A percentile compares a stretch with the other conserved stretches of the same genome.
Conservation (phyloP, 192 early-diverging fungal genomes). For the Polychytrium aggregatum region DNA sequence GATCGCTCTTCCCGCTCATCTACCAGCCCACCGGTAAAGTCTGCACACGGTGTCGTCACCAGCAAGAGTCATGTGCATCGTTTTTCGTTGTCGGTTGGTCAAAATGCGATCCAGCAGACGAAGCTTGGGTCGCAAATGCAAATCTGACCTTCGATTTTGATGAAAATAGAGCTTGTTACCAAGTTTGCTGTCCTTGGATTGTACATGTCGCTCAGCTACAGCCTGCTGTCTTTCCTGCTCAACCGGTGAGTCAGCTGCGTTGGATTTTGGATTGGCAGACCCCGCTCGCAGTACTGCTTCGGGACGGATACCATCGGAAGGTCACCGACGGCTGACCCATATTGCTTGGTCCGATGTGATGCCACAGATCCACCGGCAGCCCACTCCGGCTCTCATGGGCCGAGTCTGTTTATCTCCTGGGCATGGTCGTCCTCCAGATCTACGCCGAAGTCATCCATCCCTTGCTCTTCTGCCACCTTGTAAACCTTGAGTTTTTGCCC, state of each 20-base stretch:
- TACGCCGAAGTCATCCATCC: conserved; percentile 47
- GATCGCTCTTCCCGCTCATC: conserved; percentile 61
- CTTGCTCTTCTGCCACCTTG: conserved; percentile 33
- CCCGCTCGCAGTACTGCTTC: too few species aligned
- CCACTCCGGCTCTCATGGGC: conserved; percentile 2
- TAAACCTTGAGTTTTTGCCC: conserved; percentile 62
- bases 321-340: too few species aligned
- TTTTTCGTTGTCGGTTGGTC: conserved; percentile 27
- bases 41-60: too few species aligned
- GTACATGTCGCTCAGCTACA: conserved; percentile 15
- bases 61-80: conserved; percentile 34
- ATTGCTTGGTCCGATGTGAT: conserved; percentile 7
- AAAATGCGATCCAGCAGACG: too few species aligned
- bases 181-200: conserved; percentile 20
- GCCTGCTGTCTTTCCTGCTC: conserved; percentile 6
- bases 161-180: conserved; percentile 27
- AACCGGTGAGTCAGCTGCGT: conserved; percentile 9
- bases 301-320: too few species aligned
- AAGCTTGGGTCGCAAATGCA: too few species aligned
- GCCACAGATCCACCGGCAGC: too few species aligned
- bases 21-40: conserved; percentile 56
- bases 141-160: too few species aligned
- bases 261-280: background rate
- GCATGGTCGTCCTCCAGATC: conserved; percentile 36
- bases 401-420: conserved; percentile 49